phyloP scores from a whole-genome alignment of 1,139 yeast genomes.

The Zygoascus meyerae region DNA sequence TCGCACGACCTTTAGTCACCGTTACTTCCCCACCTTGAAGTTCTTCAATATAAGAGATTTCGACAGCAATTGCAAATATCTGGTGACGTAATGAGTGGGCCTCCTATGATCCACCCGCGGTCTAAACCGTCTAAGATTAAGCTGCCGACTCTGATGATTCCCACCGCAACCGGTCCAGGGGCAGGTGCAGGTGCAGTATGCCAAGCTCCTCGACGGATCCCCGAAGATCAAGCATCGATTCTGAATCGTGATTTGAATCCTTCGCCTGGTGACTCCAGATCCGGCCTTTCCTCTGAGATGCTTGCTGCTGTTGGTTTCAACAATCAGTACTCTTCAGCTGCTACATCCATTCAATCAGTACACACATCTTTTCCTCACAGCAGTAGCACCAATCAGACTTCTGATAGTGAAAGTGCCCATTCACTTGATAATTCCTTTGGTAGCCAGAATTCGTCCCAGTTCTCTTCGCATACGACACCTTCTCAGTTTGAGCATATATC shows the following conservation, averaged over 20 bases:
- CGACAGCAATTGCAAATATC: too few relatives aligned
- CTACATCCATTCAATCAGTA: conserved; percentile 1
- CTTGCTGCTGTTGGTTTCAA: conserved; percentile 33
- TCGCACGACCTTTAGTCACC: too few relatives aligned
- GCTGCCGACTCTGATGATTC: conserved; percentile 32
- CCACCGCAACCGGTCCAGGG: conserved; percentile 13
- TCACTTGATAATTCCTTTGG: conserved; percentile 1
- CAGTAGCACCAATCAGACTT: conserved; percentile 7
- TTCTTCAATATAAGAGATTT: too few relatives aligned
- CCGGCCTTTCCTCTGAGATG: conserved; percentile 33
- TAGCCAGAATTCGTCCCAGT: background rate
- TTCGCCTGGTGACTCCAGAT: conserved; percentile 16
- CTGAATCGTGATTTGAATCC: conserved; percentile 14
- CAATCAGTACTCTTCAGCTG: background rate
- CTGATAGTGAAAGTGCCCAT: conserved; percentile 9
- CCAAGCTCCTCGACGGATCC: too few relatives aligned
- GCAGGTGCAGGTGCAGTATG: too few relatives aligned
- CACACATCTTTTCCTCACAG: conserved; percentile 3
- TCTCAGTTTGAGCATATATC: conserved; percentile 5
- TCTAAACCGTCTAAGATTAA: conserved; percentile 28
- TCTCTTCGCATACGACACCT: background rate
- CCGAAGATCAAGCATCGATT: background rate
- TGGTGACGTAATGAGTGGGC: conserved; percentile 24
- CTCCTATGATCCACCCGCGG: conserved; percentile 32
- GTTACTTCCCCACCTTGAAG: too few relatives aligned